phyloP scores from a whole-genome alignment of 768 basidiomycete species.

The Lactarius psammicola region DNA sequence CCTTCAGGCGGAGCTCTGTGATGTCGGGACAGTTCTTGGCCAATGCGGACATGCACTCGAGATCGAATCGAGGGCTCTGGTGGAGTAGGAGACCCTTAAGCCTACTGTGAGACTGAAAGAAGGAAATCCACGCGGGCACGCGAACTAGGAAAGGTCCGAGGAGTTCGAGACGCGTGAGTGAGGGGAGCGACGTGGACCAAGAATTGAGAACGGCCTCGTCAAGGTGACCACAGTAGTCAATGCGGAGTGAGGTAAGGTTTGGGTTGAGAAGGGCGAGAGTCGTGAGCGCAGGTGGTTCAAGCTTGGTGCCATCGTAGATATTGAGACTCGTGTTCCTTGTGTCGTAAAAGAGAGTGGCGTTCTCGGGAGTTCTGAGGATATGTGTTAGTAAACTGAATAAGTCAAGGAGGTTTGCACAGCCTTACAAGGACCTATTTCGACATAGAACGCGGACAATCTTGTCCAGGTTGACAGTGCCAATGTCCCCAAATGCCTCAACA shows the following conservation, averaged over 20 bases:
- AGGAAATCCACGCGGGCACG: slow-evolving; percentile 65
- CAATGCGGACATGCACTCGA: slow-evolving; percentile 60
- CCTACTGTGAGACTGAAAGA: slow-evolving; percentile 62
- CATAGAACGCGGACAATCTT: slow-evolving; percentile 80
- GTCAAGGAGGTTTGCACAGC: background rate
- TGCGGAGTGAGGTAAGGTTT: slow-evolving; percentile 70
- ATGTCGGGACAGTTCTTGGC: slow-evolving; percentile 54
- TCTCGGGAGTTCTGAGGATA: slow-evolving; percentile 63
- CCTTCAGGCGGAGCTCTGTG: slow-evolving; percentile 71
- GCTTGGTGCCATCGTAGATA: slow-evolving; percentile 85
- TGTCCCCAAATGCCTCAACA: slow-evolving; percentile 85
- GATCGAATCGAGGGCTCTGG: slow-evolving; percentile 84
- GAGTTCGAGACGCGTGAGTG: slow-evolving; percentile 71
- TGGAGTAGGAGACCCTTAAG: slow-evolving; percentile 76
- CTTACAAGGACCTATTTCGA: slow-evolving; percentile 78
- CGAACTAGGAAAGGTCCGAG: slow-evolving; percentile 87
- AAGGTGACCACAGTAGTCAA: slow-evolving; percentile 86
- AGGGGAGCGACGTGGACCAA: slow-evolving; percentile 62
- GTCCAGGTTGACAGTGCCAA: slow-evolving; percentile 81
- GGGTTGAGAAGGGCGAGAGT: slow-evolving; percentile 81
- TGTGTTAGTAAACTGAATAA: slow-evolving; percentile 5
- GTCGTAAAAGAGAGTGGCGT: slow-evolving; percentile 83
- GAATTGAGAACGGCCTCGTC: slow-evolving; percentile 55
- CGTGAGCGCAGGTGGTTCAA: slow-evolving; percentile 63
- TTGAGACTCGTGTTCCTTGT: slow-evolving; percentile 61